Conservation (phyloP, 164 flowering plant species). For the Annona squamosa region DNA sequence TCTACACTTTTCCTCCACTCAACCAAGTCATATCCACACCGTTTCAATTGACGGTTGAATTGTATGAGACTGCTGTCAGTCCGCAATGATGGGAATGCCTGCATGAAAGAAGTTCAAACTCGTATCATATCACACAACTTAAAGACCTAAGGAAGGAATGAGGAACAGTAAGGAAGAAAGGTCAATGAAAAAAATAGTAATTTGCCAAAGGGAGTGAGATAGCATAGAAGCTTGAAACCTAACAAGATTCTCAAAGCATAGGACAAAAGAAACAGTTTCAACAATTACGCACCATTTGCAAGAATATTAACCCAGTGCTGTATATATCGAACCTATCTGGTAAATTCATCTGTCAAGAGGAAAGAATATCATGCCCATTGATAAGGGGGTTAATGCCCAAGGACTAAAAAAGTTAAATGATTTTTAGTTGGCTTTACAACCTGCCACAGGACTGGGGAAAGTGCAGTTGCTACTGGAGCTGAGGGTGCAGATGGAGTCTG, state of each 20-base stretch:
- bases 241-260: not conserved
- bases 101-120: slow-evolving; percentile 2
- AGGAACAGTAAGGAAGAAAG: not conserved
- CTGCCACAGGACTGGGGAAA: slow-evolving; percentile 99
- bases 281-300: slow-evolving; percentile 64
- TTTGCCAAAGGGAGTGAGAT: not conserved
- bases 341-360: slow-evolving; percentile 68
- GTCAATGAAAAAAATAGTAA: not conserved
- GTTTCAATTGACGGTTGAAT: slow-evolving; percentile 90
- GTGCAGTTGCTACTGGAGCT: slow-evolving; percentile 90
- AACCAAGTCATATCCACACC: slow-evolving; percentile 68
- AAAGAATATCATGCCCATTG: not conserved
- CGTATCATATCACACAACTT: not conserved
- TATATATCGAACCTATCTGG: slow-evolving; percentile 97
- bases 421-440: slow-evolving; percentile 19
- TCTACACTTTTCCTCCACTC: slow-evolving; percentile 79
- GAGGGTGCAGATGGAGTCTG: slow-evolving; percentile 99
- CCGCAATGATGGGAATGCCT: slow-evolving; percentile 83
- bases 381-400: not conserved
- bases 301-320: slow-evolving; percentile 84
- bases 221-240: not conserved
- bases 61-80: slow-evolving; percentile 76
- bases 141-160: not conserved
- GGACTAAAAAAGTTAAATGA: not conserved
- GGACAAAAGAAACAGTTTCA: not conserved